Conservation (phyloP, 495 filamentous ascomycete species). For the Usnea hakonensis region DNA sequence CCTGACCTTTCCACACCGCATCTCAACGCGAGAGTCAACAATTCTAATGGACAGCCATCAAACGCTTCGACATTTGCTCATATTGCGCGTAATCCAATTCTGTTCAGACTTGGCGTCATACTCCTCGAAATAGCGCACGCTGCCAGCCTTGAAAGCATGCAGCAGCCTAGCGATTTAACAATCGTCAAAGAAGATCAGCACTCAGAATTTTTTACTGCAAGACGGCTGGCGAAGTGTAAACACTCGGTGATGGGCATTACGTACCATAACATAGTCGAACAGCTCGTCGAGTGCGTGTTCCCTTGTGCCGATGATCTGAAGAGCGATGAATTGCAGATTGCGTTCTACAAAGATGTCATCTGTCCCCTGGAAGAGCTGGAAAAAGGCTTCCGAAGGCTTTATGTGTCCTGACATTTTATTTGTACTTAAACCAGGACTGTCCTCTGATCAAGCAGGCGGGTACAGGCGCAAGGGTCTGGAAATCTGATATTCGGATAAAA, state of each 20-base stretch:
- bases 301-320: conserved; percentile 29
- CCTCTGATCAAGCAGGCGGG: no score
- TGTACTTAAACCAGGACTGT: no score
- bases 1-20: conserved; percentile 24
- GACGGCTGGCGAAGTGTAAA: conserved; percentile 32
- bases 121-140: conserved; percentile 29
- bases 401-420: no score
- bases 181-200: conserved; percentile 15
- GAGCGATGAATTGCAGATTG: conserved; percentile 26
- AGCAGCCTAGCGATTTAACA: conserved; percentile 13
- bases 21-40: conserved; percentile 25
- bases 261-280: conserved; percentile 36
- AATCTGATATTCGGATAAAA: no score
- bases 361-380: conserved; percentile 30
- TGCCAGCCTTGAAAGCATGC: conserved; percentile 21
- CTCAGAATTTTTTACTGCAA: conserved; percentile 29
- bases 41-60: conserved; percentile 1
- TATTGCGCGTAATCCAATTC: conserved; percentile 21
- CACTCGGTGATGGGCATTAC: conserved; percentile 34
- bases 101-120: conserved; percentile 29
- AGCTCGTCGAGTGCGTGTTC: conserved; percentile 37
- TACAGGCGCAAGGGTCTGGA: no score
- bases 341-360: conserved; percentile 32
- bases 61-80: neutral
- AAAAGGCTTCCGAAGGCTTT: neutral